Evolutionary conservation across 2,329 filamentous ascomycete species (phyloP), one percentile per base, ranked within the genome.

Genomic region (Colletotrichum sp.): DNA sequence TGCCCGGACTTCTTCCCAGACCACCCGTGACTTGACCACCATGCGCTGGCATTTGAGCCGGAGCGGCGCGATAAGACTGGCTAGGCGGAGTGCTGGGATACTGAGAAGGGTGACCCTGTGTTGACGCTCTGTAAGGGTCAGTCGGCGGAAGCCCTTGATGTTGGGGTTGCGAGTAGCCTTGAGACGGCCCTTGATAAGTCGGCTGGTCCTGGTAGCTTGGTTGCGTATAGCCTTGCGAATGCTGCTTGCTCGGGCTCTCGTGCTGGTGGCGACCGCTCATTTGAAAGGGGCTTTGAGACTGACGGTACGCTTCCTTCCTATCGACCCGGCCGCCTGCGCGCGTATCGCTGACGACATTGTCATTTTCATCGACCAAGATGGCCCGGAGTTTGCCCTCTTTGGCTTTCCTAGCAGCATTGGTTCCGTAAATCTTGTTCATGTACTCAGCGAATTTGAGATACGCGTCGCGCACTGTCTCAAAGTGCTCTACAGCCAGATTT

Each of bases 211-310:
- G 44, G 1, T 49, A 49, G 44, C 44, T 49, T 21, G 44, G 0
- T 2, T 49, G 44, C 0, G 44, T 0, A 21, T 49, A 21, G 10
- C 44, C 44, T 49, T 21, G 44, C 10, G n/a, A 4, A 49, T 13
- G 44, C n/a, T 49, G 44, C 21, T 21, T 49, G 3, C n/a, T 1
- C 0, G 10, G 44, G 1, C n/a, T 49, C 0, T 49, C 44, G 0
- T 13, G 44, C 10, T 49, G 44, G 44, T 0, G 44, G 10, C 0
- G 44, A 3, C n/a, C 44, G 0, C 2, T 10, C n/a, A 3, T 8
- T 5, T 21, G 44, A 0, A 49, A 49, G 2, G n/a, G n/a, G n/a
- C 10, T 49, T 8, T 49, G 44, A 8, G 44, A 49, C 8, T 49
- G 44, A 13, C 44, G n/a, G n/a, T 13, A 13, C 0, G 44, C 44